A percentile compares a stretch with the other conserved stretches of the same genome.
Evolutionary conservation across 306 rosid species (phyloP).

Genomic region (Quercus parvula): DNA sequence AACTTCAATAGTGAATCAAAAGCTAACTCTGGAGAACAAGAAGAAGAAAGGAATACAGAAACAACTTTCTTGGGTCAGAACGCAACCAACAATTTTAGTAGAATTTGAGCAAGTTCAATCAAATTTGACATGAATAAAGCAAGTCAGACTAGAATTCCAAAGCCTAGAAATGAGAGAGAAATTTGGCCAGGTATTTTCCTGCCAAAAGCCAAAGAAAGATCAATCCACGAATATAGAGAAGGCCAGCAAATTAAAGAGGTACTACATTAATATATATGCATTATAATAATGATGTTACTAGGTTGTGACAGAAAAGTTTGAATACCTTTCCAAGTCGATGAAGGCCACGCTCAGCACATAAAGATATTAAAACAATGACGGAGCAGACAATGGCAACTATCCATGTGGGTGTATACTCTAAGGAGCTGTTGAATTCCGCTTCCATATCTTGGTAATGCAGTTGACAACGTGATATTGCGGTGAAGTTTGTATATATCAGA

Average conservation of each 20-base stretch:
- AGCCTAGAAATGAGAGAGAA: background rate
- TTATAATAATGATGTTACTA: background rate
- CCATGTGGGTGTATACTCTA: constrained; percentile 92
- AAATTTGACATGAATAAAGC: background rate
- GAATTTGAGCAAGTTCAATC: background rate
- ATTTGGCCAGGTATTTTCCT: background rate
- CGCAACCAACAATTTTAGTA: background rate
- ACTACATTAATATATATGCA: background rate
- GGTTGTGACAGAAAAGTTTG: background rate
- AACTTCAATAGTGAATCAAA: too few relatives aligned
- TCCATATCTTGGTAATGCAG: constrained; percentile 35
- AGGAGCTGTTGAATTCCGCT: constrained; percentile 46
- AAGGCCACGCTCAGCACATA: constrained; percentile 65
- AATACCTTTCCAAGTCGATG: constrained; percentile 77
- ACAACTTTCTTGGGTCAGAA: background rate
- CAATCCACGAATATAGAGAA: background rate
- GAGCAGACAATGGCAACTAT: constrained; percentile 74
- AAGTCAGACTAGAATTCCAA: background rate
- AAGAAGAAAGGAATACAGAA: background rate
- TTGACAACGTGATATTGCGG: background rate
- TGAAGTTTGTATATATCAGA: background rate
- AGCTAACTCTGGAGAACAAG: background rate
- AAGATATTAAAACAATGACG: constrained; percentile 73
- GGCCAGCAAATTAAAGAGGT: background rate
- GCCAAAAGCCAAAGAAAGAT: background rate